These are phyloP conservation scores for Cryphonectria carpinicola DNA, from an alignment of 2,329 filamentous ascomycete species.

Conservation along the genomic window DNA sequence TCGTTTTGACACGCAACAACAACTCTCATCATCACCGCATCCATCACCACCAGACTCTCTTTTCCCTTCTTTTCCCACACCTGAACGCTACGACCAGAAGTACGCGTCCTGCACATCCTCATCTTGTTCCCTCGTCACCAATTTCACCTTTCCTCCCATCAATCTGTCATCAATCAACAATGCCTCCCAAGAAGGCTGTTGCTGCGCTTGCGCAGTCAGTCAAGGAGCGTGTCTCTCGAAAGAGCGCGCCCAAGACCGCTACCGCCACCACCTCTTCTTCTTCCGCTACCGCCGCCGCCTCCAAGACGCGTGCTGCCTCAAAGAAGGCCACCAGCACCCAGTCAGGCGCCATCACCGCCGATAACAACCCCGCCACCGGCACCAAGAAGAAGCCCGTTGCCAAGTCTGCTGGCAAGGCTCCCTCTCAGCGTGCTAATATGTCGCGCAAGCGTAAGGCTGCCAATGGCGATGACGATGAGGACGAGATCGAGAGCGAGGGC, in stretches of 20 bases:
- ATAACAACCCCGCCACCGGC: background rate
- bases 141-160: background rate
- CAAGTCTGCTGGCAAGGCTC: background rate
- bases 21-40: background rate
- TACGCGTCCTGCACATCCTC: background rate
- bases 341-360: background rate
- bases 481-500: background rate
- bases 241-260: slow-evolving; percentile 28
- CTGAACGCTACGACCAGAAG: background rate
- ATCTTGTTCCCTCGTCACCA: background rate
- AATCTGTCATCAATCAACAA: slow-evolving; percentile 3
- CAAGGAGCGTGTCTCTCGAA: slow-evolving; percentile 18
- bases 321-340: slow-evolving; percentile 25
- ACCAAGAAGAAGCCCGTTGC: background rate
- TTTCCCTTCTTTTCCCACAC: background rate
- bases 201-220: slow-evolving; percentile 27
- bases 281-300: background rate
- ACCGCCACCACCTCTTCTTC: background rate
- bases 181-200: slow-evolving; percentile 29
- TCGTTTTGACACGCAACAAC: background rate
- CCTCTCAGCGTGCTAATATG: slow-evolving; percentile 21
- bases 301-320: slow-evolving; percentile 21
- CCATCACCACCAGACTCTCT: background rate
- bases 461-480: slow-evolving; percentile 33
- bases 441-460: slow-evolving; percentile 52